Evolutionary conservation across 202 grass and related monocot species (phyloP).

Genomic region (Setaria italica): DNA sequence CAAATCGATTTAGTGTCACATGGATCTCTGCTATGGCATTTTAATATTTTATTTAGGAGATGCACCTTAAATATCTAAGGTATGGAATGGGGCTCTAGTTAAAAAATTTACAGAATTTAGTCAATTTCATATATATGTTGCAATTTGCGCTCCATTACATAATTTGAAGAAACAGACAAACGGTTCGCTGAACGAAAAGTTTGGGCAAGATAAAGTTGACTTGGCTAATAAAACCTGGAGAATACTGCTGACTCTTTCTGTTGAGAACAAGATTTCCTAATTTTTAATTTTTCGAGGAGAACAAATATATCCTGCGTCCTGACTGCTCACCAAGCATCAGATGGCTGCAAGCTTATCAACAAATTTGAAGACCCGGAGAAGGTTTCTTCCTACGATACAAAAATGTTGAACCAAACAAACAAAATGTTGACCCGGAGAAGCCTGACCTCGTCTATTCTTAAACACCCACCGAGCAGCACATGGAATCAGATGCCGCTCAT

Average conservation of each 20-base stretch:
- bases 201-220: too few species aligned
- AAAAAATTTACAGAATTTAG: neutral
- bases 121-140: neutral
- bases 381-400: neutral
- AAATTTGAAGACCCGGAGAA: neutral
- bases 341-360: too few species aligned
- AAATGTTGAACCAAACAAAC: neutral
- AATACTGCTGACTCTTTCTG: too few species aligned
- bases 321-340: too few species aligned
- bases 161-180: neutral
- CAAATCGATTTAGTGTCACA: too few species aligned
- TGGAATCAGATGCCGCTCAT: neutral
- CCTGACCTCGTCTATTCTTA: neutral
- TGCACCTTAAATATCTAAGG: neutral
- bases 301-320: too few species aligned
- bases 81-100: neutral
- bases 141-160: neutral
- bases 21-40: too few species aligned
- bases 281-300: too few species aligned
- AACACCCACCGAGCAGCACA: neutral
- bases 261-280: too few species aligned
- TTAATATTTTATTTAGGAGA: neutral
- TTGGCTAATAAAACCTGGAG: too few species aligned
- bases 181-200: too few species aligned
- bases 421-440: neutral